These are phyloP conservation scores for Nicotiana obtusifolia DNA, from an alignment of 257 asterid species.

Conservation along the genomic window DNA sequence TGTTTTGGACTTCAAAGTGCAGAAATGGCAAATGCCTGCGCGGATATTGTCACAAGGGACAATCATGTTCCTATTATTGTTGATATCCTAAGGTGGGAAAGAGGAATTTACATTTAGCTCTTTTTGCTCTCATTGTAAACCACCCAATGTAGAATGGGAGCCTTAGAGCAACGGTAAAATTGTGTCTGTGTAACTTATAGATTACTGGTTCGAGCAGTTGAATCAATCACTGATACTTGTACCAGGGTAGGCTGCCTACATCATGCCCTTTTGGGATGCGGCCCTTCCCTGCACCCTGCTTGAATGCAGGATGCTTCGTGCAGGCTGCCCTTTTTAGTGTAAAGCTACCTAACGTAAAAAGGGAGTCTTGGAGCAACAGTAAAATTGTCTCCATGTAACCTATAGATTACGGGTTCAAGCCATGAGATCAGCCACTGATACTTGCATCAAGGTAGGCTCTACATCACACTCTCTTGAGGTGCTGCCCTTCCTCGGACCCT, in stretches of 20 bases:
- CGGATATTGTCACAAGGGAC: neutral
- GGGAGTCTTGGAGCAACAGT: neutral
- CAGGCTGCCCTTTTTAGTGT: neutral
- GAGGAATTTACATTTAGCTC: constrained; percentile 16
- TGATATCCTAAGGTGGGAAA: neutral
- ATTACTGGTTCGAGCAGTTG: neutral
- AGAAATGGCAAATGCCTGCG: too few species aligned
- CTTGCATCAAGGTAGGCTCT: too few species aligned
- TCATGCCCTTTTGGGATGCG: too few species aligned
- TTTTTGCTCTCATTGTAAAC: constrained; percentile 10
- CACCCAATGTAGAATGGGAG: neutral
- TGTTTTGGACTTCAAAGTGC: too few species aligned
- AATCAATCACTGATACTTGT: neutral
- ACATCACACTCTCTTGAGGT: too few species aligned
- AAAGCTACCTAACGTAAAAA: neutral
- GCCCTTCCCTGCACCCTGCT: too few species aligned
- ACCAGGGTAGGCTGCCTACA: neutral
- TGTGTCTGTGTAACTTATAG: constrained; percentile 6
- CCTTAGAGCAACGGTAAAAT: neutral
- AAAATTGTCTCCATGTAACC: too few species aligned
- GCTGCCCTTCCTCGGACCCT: too few species aligned
- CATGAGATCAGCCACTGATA: too few species aligned
- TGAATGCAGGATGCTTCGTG: too few species aligned
- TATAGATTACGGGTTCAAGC: neutral
- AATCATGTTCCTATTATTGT: neutral